These are phyloP conservation scores for Dioscorea zingiberensis DNA, from an alignment of 106 monocot genomes.

Conservation along the genomic window DNA sequence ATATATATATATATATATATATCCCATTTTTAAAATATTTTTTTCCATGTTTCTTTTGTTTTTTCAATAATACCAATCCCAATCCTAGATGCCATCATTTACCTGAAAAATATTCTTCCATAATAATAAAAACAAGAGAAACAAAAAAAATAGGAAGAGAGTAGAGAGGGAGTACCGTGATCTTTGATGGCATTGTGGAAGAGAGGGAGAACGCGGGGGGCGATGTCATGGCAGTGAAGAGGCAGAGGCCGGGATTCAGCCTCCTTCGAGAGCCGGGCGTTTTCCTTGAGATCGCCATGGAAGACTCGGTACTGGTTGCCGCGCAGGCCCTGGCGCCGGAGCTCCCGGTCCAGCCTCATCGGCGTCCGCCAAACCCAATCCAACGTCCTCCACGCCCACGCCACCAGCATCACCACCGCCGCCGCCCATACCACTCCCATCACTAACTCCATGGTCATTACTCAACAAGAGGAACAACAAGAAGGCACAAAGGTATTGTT, in stretches of 20 bases:
- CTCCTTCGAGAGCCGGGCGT: background rate
- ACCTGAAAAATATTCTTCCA: too few relatives aligned
- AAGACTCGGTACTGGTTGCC: background rate
- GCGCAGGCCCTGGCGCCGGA: conserved; percentile 49
- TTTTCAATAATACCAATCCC: too few relatives aligned
- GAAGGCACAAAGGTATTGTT: too few relatives aligned
- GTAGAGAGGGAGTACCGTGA: background rate
- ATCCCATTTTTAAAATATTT: too few relatives aligned
- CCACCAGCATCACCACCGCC: background rate
- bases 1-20: too few relatives aligned
- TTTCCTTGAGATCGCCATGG: background rate
- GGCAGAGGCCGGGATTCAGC: background rate
- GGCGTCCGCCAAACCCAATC: conserved; percentile 36
- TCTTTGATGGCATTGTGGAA: background rate
- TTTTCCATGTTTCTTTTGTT: too few relatives aligned
- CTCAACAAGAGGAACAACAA: too few relatives aligned
- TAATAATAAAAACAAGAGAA: too few relatives aligned
- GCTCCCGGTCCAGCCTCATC: conserved; percentile 29
- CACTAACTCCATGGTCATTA: too few relatives aligned
- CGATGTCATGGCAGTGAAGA: conserved; percentile 17
- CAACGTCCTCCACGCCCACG: background rate
- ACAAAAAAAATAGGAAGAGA: background rate
- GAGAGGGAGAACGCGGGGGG: conserved; percentile 18
- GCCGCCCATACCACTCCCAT: too few relatives aligned
- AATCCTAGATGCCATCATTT: too few relatives aligned